These are phyloP conservation scores for Colletotrichum orchidophilum DNA, from an alignment of 2,329 filamentous ascomycete species.

Conservation along the genomic window DNA sequence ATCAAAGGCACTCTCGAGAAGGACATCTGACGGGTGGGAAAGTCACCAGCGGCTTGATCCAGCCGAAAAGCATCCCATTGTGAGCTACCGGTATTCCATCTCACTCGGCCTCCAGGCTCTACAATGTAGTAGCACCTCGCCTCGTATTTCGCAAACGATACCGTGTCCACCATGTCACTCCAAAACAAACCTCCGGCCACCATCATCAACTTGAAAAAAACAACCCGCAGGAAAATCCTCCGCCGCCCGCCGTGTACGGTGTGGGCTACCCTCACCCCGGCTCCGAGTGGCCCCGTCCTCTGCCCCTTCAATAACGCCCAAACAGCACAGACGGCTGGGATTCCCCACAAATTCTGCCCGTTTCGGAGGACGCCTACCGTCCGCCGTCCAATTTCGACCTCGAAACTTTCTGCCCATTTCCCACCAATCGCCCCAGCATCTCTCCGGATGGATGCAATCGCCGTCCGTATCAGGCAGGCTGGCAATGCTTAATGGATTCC, in stretches of 20 bases:
- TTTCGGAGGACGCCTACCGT: not conserved
- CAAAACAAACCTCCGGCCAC: not conserved
- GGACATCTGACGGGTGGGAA: conserved; percentile 16
- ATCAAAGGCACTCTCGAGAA: conserved; percentile 4
- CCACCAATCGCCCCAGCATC: conserved; percentile 21
- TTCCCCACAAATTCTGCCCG: conserved; percentile 17
- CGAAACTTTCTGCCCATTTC: conserved; percentile 7
- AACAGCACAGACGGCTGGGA: conserved; percentile 15
- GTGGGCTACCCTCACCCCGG: not conserved
- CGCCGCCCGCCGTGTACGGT: not conserved
- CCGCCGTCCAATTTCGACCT: not conserved
- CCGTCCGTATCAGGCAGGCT: not conserved
- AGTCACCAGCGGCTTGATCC: not conserved
- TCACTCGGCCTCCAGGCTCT: not conserved
- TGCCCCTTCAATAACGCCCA: conserved; percentile 28
- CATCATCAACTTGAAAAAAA: conserved; percentile 14
- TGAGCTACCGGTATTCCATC: not conserved
- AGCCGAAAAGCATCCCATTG: not conserved
- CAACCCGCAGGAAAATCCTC: not conserved
- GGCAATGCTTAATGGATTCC: no score
- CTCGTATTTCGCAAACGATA: not conserved
- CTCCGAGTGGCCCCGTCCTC: not conserved
- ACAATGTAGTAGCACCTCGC: no score
- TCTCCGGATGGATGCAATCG: not conserved
- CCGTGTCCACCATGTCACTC: not conserved